These are phyloP conservation scores for Spathaspora boniae DNA, from an alignment of 805 yeast species.

Conservation along the genomic window DNA sequence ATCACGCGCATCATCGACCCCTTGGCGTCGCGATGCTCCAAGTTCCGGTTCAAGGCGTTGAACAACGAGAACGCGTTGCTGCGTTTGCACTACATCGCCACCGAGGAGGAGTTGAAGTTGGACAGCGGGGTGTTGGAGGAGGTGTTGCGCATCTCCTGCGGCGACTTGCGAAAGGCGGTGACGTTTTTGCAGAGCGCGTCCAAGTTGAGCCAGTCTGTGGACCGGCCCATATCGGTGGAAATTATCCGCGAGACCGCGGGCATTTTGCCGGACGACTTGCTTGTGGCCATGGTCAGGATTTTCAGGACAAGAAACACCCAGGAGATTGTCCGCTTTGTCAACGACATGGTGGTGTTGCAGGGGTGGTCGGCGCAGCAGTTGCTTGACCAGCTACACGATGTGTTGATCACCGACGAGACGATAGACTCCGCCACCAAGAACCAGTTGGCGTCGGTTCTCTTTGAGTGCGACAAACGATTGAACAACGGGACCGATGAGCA, in stretches of 20 bases:
- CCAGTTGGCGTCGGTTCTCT: slow-evolving; percentile 57
- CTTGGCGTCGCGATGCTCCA: slow-evolving; percentile 92
- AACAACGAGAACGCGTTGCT: slow-evolving; percentile 66
- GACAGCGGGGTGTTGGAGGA: slow-evolving; percentile 51
- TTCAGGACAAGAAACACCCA: slow-evolving; percentile 23
- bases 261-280: slow-evolving; percentile 51
- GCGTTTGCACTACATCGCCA: slow-evolving; percentile 61
- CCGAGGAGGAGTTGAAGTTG: slow-evolving; percentile 36
- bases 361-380: slow-evolving; percentile 83
- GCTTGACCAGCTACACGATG: slow-evolving; percentile 67
- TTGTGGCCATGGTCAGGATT: slow-evolving; percentile 40
- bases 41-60: slow-evolving; percentile 82
- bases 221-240: slow-evolving; percentile 36
- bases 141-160: slow-evolving; percentile 71
- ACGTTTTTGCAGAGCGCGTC: slow-evolving; percentile 85
- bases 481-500: slow-evolving; percentile 89
- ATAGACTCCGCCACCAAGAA: slow-evolving; percentile 57
- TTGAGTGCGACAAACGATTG: slow-evolving; percentile 70
- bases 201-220: slow-evolving; percentile 39
- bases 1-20: slow-evolving; percentile 97
- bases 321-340: slow-evolving; percentile 41
- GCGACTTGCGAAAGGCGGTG: slow-evolving; percentile 92
- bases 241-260: slow-evolving; percentile 75
- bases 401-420: slow-evolving; percentile 52
- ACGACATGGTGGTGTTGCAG: slow-evolving; percentile 47